A percentile compares a stretch with the other conserved stretches of the same genome.
Conservation (phyloP, 2,329 filamentous ascomycete species). For the Pestalotiopsis sp. region DNA sequence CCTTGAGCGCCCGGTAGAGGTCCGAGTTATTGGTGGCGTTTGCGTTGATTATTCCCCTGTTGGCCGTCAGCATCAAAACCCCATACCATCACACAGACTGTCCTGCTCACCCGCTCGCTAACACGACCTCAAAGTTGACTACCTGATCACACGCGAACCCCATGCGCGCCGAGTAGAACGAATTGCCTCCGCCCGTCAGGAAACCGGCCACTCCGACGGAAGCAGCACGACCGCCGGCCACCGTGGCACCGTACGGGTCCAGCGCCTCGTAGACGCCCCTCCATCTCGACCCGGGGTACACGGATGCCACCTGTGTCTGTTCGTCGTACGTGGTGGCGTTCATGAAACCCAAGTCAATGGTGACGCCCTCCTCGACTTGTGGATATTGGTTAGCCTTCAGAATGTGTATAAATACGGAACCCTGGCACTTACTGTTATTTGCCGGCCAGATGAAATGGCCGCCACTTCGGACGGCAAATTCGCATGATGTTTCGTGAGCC, state of each 20-base stretch:
- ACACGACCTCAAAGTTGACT: conserved; percentile 42
- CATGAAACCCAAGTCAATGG: conserved; percentile 24
- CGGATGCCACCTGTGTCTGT: conserved; percentile 26
- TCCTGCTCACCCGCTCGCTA: conserved; percentile 32
- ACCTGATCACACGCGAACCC: conserved; percentile 50
- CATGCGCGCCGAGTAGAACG: conserved; percentile 25
- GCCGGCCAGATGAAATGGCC: conserved; percentile 15
- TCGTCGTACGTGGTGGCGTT: conserved; percentile 27
- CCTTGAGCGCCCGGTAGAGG: conserved; percentile 45
- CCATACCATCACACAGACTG: neutral
- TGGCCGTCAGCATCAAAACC: neutral
- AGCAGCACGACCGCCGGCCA: conserved; percentile 23
- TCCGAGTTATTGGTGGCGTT: conserved; percentile 37
- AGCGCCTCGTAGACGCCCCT: conserved; percentile 21
- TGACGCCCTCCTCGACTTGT: conserved; percentile 14
- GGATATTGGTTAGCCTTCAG: neutral
- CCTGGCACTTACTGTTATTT: conserved; percentile 9
- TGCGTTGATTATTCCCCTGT: conserved; percentile 37
- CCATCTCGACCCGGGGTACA: conserved; percentile 32
- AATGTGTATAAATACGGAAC: too few species aligned
- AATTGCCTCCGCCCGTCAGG: conserved; percentile 25
- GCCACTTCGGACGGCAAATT: conserved; percentile 16
- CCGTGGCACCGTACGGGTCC: conserved; percentile 19
- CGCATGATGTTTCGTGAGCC: conserved; percentile 16
- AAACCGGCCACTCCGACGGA: conserved; percentile 29